Evolutionary conservation across 208 protist species (phyloP).

Genomic region (Herpetomonas tarakana): DNA sequence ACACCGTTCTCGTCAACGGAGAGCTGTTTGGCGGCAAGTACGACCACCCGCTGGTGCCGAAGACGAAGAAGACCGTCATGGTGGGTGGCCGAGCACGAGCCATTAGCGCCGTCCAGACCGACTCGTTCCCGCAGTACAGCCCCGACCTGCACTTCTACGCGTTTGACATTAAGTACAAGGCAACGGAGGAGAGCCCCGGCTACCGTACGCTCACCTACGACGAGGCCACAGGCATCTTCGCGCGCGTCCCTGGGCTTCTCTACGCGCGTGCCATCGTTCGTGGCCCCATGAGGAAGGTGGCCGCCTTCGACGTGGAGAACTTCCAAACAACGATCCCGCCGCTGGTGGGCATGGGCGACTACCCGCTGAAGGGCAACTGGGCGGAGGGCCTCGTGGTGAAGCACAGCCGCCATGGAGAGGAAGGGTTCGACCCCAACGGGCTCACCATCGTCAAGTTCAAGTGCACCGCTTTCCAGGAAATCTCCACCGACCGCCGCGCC

Average conservation of each 20-base stretch:
- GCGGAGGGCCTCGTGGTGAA: constrained; percentile 83
- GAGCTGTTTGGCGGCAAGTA: constrained; percentile 90
- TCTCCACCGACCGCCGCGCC: constrained; percentile 65
- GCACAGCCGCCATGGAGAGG: constrained; percentile 53
- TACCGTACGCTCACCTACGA: constrained; percentile 69
- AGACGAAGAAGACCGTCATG: constrained; percentile 46
- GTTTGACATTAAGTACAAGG: constrained; percentile 84
- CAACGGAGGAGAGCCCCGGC: constrained; percentile 16
- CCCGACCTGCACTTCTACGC: constrained; percentile 86
- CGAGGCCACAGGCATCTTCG: constrained; percentile 62
- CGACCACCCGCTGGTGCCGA: constrained; percentile 64
- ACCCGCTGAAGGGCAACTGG: constrained; percentile 76
- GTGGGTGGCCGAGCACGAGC: constrained; percentile 40
- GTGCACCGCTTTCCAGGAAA: constrained; percentile 83
- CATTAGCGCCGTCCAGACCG: constrained; percentile 65
- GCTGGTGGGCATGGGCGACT: constrained; percentile 84
- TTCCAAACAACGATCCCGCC: constrained; percentile 80
- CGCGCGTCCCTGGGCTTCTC: constrained; percentile 63
- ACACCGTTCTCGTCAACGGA: constrained; percentile 74
- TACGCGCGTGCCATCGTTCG: constrained; percentile 73
- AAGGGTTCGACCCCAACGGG: constrained; percentile 51
- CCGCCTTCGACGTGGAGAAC: constrained; percentile 81
- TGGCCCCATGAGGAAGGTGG: constrained; percentile 67
- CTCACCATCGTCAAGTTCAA: constrained; percentile 86
- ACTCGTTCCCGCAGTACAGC: constrained; percentile 87